Base-by-base conservation (phyloP, 2,329 filamentous ascomycete species). In the Aspergillus persii region DNA sequence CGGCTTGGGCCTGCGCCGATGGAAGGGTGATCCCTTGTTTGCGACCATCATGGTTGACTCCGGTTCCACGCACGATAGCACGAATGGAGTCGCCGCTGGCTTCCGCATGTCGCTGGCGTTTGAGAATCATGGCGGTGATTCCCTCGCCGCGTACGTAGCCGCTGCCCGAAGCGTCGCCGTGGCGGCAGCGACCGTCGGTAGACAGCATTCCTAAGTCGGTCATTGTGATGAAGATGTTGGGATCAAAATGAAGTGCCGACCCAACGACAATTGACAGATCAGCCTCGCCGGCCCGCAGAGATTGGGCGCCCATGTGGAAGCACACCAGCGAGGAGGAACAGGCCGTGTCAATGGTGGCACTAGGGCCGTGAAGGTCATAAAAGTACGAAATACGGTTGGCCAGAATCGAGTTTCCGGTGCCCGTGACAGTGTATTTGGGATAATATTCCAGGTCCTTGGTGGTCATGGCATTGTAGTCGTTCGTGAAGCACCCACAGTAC, bases 321-420 rank as follows among this genome's bases (percentile, higher is more conserved):
- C 61, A 63, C 4, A 69, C 61, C 9, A 79, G 59, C 51, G 66
- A 70, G 1, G 73, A 73, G 1, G 74, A 77, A 57, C 77, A 80
- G 3, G 76, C 77, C 0, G 77, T 79, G 29, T 79, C 75, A 39
- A 79, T 66, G 1, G 74, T 76, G 60, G 75, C 67, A 23, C 63
- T 69, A 0, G 76, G 71, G 1, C 77, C 76, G 6, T 71, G 64
- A 60, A 71, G 68, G 59, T 76, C 67, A 59, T 76, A 77, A 53
- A 75, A 75, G 63, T 73, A 69, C 3, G 66, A 69, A 31, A 72
- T 62, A 9, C 71, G 65, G 56, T 74, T 75, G 8, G 72, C 66
- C 12, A 75, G 51, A 15, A 77, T 72, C 12, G 67, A 66, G 18
- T 65, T 57, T 3, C 66, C 66, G 50, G 63, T 69, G 2, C 68